Base-by-base conservation (phyloP, 108 stramenopile species). In the Hondaea fermentalgiana region DNA sequence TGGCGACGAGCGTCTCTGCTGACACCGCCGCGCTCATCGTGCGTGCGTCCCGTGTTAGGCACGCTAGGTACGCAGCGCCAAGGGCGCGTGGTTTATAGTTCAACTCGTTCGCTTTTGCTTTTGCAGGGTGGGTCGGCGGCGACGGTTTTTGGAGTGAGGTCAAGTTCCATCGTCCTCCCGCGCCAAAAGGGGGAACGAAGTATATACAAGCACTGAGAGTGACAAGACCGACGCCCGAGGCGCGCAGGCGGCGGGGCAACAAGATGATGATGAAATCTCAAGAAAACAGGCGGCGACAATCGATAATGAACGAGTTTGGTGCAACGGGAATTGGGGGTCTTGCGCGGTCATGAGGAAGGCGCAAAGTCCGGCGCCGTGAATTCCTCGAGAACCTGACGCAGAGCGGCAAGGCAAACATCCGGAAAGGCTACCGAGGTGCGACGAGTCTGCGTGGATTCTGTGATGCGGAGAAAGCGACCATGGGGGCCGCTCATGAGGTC, bases 341-440 rank as follows among this genome's bases (percentile, higher is more conserved):
- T n/a, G n/a, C n/a, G 59, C 59, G n/a, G 59, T 59, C n/a, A 59
- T 59, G 59, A 59, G 59, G 59, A 59, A n/a, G 59, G 59, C 59
- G 59, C n/a, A 59, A 23, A 19, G n/a, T 19, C 21, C 19, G 59
- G 64, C 42, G 64, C 25, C 10, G 25, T 23, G 25, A 69, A 69
- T 69, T 69, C 64, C 6, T 69, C 64, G 35, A 69, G 21, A 23
- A 69, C 64, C 64, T 16, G 64, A 42, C 17, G 64, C 14, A 69
- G 64, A 8, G 64, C 45, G 8, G 6, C 45, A 3, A 83, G 51
- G 51, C 76, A 83, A 12, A 12, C 76, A 23, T 53, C 51, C 23
- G 76, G 76, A 53, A 83, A n/a, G 19, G 45, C 49, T 28, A 83
- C 76, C 10, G 76, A 83, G n/a, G 76, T 83, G 76, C 76, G 76